Evolutionary conservation across 2,329 filamentous ascomycete species (phyloP), one percentile per base, ranked within the genome.

Genomic region (Ilyonectria sp.): DNA sequence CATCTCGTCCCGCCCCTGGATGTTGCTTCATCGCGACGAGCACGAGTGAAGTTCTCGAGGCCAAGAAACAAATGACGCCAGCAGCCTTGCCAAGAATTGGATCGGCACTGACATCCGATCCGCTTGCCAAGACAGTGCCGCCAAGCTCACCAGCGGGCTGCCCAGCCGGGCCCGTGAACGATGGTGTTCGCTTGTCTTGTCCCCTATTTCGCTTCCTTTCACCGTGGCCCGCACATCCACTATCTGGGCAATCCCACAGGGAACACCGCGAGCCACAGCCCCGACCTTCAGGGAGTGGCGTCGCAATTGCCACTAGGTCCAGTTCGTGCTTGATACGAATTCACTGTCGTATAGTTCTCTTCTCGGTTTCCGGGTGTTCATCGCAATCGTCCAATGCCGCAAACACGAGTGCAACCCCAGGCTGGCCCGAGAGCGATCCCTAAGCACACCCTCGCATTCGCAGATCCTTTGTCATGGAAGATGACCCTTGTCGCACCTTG

Each of bases 21-120:
- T 26, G 26, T 3, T 49, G 37, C 7, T 26, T 52, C 29, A 40
- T 35, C n/a, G 43, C 3, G 26, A n/a, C 13, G 26, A 33, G 21
- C 26, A 21, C 55, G 47, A 31, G 40, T 43, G 40, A n/a, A 17
- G 40, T 40, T 40, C 37, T 17, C 43, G 31, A 10, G 43, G 55
- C 53, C 54, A 63, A 68, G n/a, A 35, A 49, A 49, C 35, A 49
- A 35, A 53, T 15, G 19, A 50, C 44, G 52, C 60, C 43, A 64
- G 31, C 26, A 70, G 69, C 63, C 60, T 60, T 74, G 74, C 71
- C 74, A 76, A 76, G 74, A 40, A 67, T 54, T 57, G 62, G 73
- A 75, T 76, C 74, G 72, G 74, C 74, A 76, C 63, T 67, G 46
- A 55, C 43, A 70, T 73, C 71, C 74, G 74, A 76, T 76, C 69